phyloP scores from a whole-genome alignment of 441 rosid species.

The Aleurites moluccanus region DNA sequence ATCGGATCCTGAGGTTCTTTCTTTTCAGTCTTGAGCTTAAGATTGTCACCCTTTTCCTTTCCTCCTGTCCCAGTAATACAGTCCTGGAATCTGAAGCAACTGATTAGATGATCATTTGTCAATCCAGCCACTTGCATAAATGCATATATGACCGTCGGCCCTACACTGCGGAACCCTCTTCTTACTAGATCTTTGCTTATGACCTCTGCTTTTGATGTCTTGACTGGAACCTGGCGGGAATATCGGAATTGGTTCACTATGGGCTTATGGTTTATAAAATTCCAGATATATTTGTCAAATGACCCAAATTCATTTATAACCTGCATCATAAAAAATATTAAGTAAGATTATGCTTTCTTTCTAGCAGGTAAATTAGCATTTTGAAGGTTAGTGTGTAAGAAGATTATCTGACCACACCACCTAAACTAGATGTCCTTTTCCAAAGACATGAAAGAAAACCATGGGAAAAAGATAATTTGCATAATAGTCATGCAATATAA shows the following conservation, averaged over 20 bases:
- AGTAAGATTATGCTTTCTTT: background rate
- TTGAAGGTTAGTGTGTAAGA: background rate
- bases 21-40: slow-evolving; percentile 18
- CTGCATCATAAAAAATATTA: slow-evolving; percentile 41
- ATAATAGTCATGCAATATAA: background rate
- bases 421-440: background rate
- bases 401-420: background rate
- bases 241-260: slow-evolving; percentile 57
- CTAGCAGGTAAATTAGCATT: background rate
- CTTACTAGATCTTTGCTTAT: slow-evolving; percentile 71
- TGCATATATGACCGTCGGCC: slow-evolving; percentile 65
- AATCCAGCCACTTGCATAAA: slow-evolving; percentile 74
- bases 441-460: background rate
- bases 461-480: background rate
- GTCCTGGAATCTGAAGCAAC: slow-evolving; percentile 69
- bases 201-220: slow-evolving; percentile 66
- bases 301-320: slow-evolving; percentile 69
- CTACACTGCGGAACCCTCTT: slow-evolving; percentile 69
- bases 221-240: slow-evolving; percentile 70
- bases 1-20: slow-evolving; percentile 19
- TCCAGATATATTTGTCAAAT: slow-evolving; percentile 66
- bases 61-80: slow-evolving; percentile 43
- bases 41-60: slow-evolving; percentile 32
- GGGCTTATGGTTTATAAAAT: slow-evolving; percentile 65
- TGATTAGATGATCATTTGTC: slow-evolving; percentile 61